Evolutionary conservation across 2,329 filamentous ascomycete genomes (phyloP).

Genomic region (Ophiostoma perfectum): DNA sequence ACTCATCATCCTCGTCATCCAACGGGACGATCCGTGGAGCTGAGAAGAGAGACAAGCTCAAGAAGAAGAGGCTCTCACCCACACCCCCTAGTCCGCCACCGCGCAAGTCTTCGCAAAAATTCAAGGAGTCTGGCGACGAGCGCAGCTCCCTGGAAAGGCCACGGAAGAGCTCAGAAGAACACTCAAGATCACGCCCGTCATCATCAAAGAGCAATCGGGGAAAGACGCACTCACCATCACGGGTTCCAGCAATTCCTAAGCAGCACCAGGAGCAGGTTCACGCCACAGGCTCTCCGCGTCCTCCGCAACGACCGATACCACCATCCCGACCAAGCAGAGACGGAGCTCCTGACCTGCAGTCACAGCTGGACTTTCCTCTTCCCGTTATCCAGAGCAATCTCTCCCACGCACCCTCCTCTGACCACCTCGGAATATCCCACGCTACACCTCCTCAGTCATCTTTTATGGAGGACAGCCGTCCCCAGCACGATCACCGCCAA

Average conservation of each 20-base stretch:
- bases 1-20: slow-evolving; percentile 67
- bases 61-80: slow-evolving; percentile 41
- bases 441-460: slow-evolving; percentile 25
- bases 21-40: slow-evolving; percentile 51
- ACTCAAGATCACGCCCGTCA: not conserved
- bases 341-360: slow-evolving; percentile 54
- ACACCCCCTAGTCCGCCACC: slow-evolving; percentile 56
- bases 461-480: slow-evolving; percentile 12
- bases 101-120: slow-evolving; percentile 56
- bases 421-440: slow-evolving; percentile 41
- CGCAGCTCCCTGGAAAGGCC: slow-evolving; percentile 38
- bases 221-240: slow-evolving; percentile 27
- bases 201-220: slow-evolving; percentile 14
- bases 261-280: not conserved
- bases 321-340: slow-evolving; percentile 63
- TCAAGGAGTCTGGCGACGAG: slow-evolving; percentile 37
- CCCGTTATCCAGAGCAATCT: slow-evolving; percentile 60
- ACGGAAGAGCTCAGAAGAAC: not conserved
- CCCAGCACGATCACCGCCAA: not conserved
- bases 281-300: slow-evolving; percentile 26
- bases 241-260: not conserved
- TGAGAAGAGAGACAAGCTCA: slow-evolving; percentile 39
- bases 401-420: slow-evolving; percentile 44
- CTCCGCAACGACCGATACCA: slow-evolving; percentile 35
- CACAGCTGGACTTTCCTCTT: slow-evolving; percentile 47